These are phyloP conservation scores for Porphyra umbilicalis DNA, from an alignment of 31 red algal genomes.

Conservation along the genomic window DNA sequence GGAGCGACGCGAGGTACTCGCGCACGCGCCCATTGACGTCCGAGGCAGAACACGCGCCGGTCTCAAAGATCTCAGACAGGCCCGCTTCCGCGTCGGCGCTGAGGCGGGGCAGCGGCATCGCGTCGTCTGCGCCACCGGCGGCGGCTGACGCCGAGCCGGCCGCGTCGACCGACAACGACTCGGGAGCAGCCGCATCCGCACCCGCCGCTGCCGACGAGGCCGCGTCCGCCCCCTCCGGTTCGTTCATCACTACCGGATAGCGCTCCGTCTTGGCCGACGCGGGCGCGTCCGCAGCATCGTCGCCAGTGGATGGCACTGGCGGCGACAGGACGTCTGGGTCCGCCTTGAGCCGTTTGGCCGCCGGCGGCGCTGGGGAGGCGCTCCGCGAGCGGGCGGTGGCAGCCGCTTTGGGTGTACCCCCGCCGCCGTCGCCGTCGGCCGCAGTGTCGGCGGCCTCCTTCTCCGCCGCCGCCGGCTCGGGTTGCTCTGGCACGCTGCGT, in stretches of 20 bases:
- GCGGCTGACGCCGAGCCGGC: no score
- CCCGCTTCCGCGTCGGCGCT: constrained; percentile 44
- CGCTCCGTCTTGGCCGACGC: background rate
- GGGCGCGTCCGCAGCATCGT: background rate
- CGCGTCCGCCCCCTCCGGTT: background rate
- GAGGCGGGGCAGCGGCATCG: background rate
- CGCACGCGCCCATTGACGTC: constrained; percentile 62
- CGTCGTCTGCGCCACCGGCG: background rate
- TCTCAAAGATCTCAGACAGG: constrained; percentile 41
- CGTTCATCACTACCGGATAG: background rate
- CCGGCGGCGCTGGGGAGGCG: background rate
- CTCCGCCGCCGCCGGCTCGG: no score
- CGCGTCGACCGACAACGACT: no score
- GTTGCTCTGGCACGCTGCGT: no score
- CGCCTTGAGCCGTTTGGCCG: background rate
- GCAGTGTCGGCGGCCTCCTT: background rate
- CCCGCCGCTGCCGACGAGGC: background rate
- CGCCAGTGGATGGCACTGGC: background rate
- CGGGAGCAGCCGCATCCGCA: background rate
- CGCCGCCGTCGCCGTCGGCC: background rate
- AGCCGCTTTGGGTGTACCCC: background rate
- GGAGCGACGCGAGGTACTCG: constrained; percentile 49
- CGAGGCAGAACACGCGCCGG: constrained; percentile 36
- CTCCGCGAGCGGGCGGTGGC: background rate
- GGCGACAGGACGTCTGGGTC: background rate